Evolutionary conservation across 176 grass and related monocot species (phyloP), one percentile per base, ranked within the genome.

Genomic region (Oryza officinalis): DNA sequence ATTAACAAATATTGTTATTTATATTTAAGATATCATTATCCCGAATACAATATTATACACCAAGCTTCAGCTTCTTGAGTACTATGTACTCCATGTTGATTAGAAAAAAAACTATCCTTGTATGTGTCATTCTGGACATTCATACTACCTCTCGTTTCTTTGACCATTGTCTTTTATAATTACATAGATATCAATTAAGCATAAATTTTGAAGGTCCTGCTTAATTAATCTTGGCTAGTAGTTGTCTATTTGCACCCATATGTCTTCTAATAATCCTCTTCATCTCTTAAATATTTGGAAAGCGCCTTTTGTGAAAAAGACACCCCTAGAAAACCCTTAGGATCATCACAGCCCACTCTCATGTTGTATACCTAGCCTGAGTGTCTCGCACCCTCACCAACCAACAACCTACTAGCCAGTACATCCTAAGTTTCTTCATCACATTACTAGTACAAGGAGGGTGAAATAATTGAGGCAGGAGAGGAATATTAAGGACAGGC

Each of bases 381-480:
- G 60, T 47, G 69, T 35, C 68, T 40, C 28, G 13, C 81, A 50
- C 40, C 65, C 61, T 75, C 79, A 77, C 76, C 69, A 63, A 88
- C 69, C 75, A 88, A 74, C 81, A 84, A 71, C 57, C 57, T 61
- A 61, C 9, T 61, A 61, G 57, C 57, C 22, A 61, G 57, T 61
- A 61, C 28, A 22, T 12, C 57, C 74, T 28, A 26, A 8, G 32
- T 35, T 88, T 72, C 69, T 61, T 69, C 14, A 18, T 13, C 15
- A 11, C 78, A 74, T 75, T 17, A 66, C 47, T 61, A 59, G 45
- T 13, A 3, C 27, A 50, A 13, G 60, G 8, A 32, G n/a, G 45
- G 65, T 32, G 43, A 52, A 69, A 89, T 85, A 89, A 89, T 69
- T 69, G 81, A 88, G 63, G 20, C 50, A 45, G 67, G 25, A 37